Evolutionary conservation across 129 eudicot species (phyloP).

Genomic region (Centrapalus pauciflorus): DNA sequence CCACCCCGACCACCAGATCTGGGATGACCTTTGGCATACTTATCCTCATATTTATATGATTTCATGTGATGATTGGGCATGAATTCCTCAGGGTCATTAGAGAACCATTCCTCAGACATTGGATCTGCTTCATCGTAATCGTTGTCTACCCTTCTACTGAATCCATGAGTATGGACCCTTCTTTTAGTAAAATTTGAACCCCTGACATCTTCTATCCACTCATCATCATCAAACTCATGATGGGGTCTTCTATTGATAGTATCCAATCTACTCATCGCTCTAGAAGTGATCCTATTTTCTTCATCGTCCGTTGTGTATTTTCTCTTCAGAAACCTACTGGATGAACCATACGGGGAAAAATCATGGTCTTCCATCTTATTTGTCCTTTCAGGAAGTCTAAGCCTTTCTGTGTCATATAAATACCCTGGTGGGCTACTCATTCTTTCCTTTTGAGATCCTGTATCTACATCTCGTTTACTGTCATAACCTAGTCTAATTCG

Average conservation of each 20-base stretch:
- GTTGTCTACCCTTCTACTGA: slow-evolving; percentile 18
- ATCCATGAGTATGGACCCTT: slow-evolving; percentile 14
- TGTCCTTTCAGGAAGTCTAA: slow-evolving; percentile 19
- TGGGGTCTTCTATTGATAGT: slow-evolving; percentile 23
- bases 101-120: slow-evolving; percentile 27
- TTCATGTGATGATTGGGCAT: slow-evolving; percentile 23
- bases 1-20: slow-evolving; percentile 27
- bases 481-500: slow-evolving; percentile 26
- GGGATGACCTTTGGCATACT: slow-evolving; percentile 28
- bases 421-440: slow-evolving; percentile 30
- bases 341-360: slow-evolving; percentile 19
- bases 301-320: slow-evolving; percentile 40
- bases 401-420: slow-evolving; percentile 20
- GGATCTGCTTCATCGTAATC: slow-evolving; percentile 19
- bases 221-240: slow-evolving; percentile 23
- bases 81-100: slow-evolving; percentile 30
- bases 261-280: slow-evolving; percentile 30
- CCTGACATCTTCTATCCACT: slow-evolving; percentile 29
- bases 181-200: slow-evolving; percentile 22
- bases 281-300: slow-evolving; percentile 24
- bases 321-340: slow-evolving; percentile 36
- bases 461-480: slow-evolving; percentile 22
- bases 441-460: slow-evolving; percentile 33
- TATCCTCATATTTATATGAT: slow-evolving; percentile 29
- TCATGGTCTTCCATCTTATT: slow-evolving; percentile 20